phyloP scores from a whole-genome alignment of 805 yeast genomes.

The Kuraishia ogatae region DNA sequence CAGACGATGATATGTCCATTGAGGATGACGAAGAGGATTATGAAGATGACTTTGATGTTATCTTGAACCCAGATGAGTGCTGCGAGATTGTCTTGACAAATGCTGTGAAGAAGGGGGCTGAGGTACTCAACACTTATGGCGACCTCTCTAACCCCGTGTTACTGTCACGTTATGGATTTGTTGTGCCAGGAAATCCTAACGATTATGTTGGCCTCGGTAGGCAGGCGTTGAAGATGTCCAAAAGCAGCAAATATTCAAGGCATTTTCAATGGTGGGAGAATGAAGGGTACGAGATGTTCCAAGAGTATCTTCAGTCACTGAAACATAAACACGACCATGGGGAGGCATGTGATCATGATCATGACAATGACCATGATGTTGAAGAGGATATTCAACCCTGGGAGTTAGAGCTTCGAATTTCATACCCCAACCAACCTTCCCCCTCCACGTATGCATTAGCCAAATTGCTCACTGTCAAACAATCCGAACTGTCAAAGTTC shows the following conservation, averaged over 20 bases:
- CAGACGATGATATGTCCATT: constrained; percentile 4
- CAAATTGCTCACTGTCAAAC: constrained; percentile 23
- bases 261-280: constrained; percentile 42
- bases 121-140: constrained; percentile 81
- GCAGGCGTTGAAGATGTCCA: constrained; percentile 30
- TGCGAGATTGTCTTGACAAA: constrained; percentile 58
- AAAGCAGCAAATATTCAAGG: constrained; percentile 21
- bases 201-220: constrained; percentile 53
- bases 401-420: constrained; percentile 33
- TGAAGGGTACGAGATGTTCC: constrained; percentile 29
- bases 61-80: constrained; percentile 39
- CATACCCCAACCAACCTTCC: constrained; percentile 34
- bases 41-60: constrained; percentile 18
- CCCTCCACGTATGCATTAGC: constrained; percentile 33
- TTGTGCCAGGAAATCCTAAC: constrained; percentile 40
- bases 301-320: constrained; percentile 12
- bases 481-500: constrained; percentile 18
- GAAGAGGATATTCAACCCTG: constrained; percentile 27
- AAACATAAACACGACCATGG: constrained; percentile 4
- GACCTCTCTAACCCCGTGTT: constrained; percentile 57
- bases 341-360: constrained; percentile 7
- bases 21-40: constrained; percentile 14
- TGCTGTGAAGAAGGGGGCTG: constrained; percentile 38
- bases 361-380: constrained; percentile 11
- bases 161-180: constrained; percentile 74